phyloP scores from a whole-genome alignment of 345 rosid genomes.

The Eucalyptus sp. region DNA sequence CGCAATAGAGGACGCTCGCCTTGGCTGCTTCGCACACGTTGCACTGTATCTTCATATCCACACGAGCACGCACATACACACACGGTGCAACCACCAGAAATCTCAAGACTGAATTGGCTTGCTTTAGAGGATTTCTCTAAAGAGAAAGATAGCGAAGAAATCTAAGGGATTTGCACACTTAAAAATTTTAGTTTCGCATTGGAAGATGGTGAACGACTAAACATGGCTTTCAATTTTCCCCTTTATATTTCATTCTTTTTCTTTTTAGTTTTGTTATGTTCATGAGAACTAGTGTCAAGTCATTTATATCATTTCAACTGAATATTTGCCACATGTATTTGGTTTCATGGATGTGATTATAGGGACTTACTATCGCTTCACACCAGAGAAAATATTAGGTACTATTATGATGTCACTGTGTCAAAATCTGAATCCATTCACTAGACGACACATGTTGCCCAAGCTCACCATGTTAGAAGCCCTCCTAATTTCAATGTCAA shows the following conservation, averaged over 20 bases:
- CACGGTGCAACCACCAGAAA: not conserved
- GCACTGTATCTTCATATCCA: not conserved
- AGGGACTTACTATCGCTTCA: not conserved
- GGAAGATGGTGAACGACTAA: not conserved
- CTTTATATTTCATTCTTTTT: not conserved
- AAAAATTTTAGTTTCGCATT: not conserved
- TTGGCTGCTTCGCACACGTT: rapidly evolving
- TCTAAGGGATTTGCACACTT: not conserved
- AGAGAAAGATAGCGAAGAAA: not conserved
- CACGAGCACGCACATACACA: too few species aligned
- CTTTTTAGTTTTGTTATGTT: too few species aligned
- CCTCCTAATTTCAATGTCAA: not conserved
- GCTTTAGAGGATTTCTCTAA: not conserved
- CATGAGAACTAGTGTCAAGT: too few species aligned
- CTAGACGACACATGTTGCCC: not conserved
- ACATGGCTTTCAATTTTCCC: not conserved
- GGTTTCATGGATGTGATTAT: not conserved
- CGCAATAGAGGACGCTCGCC: rapidly evolving
- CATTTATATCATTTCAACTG: too few species aligned
- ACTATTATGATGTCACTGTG: too few species aligned
- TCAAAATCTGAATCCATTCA: too few species aligned
- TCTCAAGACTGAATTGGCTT: too few species aligned
- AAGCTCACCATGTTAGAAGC: too few species aligned
- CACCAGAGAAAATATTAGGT: not conserved
- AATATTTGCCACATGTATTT: too few species aligned